Evolutionary conservation across 1,139 yeast species (phyloP).

Genomic region (Yamadazyma mexicana): DNA sequence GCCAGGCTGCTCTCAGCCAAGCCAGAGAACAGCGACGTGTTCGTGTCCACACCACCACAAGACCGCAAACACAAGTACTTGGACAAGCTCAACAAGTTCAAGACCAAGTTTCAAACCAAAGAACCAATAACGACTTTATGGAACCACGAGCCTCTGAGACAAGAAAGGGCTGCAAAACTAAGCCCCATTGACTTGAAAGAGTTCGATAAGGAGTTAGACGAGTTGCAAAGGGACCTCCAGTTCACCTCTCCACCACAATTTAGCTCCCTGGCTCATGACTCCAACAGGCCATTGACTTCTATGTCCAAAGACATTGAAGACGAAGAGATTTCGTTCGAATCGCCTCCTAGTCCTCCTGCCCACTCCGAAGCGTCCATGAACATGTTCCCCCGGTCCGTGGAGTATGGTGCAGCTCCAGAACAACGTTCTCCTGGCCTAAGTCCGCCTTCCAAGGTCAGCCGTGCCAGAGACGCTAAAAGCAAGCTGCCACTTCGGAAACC

Average conservation of each 20-base stretch:
- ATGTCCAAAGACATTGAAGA: not conserved
- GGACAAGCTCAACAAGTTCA: slow-evolving; percentile 31
- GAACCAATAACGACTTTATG: slow-evolving; percentile 31
- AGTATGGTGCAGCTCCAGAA: slow-evolving; percentile 3
- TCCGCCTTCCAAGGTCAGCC: too few species aligned
- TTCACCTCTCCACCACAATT: slow-evolving; percentile 8
- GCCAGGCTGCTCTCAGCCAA: not conserved
- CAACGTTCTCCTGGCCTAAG: too few species aligned
- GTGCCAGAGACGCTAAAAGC: slow-evolving; percentile 1
- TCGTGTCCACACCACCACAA: slow-evolving; percentile 6
- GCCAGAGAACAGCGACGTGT: slow-evolving; percentile 7
- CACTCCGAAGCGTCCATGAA: slow-evolving; percentile 9
- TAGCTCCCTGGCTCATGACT: too few species aligned
- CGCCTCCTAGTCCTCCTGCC: slow-evolving; percentile 17
- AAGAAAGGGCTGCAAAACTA: slow-evolving; percentile 7
- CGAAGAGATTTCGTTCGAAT: slow-evolving; percentile 8
- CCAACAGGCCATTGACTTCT: not conserved
- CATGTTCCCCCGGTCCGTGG: not conserved
- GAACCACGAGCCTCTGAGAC: slow-evolving; percentile 12
- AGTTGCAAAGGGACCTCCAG: slow-evolving; percentile 21
- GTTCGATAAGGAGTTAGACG: slow-evolving; percentile 20
- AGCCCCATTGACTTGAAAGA: slow-evolving; percentile 15
- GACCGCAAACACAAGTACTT: slow-evolving; percentile 21
- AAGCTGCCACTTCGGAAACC: slow-evolving; percentile 20
- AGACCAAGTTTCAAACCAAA: slow-evolving; percentile 33